A percentile compares a stretch with the other conserved stretches of the same genome.
phyloP scores from a whole-genome alignment of 805 yeast species.

The Zygotorulaspora sp. region DNA sequence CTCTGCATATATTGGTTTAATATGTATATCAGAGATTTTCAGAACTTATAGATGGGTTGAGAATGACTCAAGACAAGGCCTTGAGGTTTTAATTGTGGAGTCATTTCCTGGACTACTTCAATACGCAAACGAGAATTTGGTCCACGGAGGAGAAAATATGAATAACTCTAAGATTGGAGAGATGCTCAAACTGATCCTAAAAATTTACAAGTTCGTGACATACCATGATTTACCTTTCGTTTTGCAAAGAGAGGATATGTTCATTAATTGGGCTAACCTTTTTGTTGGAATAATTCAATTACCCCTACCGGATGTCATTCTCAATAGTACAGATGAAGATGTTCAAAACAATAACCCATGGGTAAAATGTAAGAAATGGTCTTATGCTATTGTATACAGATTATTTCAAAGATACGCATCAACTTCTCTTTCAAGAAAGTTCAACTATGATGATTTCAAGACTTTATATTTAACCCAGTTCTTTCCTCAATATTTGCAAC shows the following conservation, averaged over 20 bases:
- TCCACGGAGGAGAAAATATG: constrained; percentile 36
- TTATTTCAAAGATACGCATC: constrained; percentile 70
- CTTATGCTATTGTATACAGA: constrained; percentile 70
- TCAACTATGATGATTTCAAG: constrained; percentile 58
- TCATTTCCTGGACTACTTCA: constrained; percentile 63
- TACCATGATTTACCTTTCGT: constrained; percentile 66
- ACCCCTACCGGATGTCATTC: constrained; percentile 39
- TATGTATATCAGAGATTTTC: constrained; percentile 65
- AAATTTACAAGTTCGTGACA: constrained; percentile 73
- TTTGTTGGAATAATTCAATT: constrained; percentile 62
- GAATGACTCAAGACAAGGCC: constrained; percentile 48
- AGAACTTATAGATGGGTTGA: constrained; percentile 67
- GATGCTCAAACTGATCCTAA: constrained; percentile 67
- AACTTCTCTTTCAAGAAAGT: constrained; percentile 41
- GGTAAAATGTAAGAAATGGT: constrained; percentile 85
- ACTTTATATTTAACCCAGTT: constrained; percentile 50
- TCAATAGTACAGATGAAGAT: constrained; percentile 46
- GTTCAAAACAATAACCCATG: constrained; percentile 56
- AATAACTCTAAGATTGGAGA: constrained; percentile 50
- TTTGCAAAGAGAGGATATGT: constrained; percentile 48
- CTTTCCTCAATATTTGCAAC: constrained; percentile 66
- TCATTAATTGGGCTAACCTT: constrained; percentile 69
- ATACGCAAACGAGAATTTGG: constrained; percentile 55
- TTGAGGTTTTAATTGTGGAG: constrained; percentile 51
- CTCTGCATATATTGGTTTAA: constrained; percentile 58